Evolutionary conservation across 345 rosid genomes (phyloP), one percentile per base, ranked within the genome.

Genomic region (Salix caprea): DNA sequence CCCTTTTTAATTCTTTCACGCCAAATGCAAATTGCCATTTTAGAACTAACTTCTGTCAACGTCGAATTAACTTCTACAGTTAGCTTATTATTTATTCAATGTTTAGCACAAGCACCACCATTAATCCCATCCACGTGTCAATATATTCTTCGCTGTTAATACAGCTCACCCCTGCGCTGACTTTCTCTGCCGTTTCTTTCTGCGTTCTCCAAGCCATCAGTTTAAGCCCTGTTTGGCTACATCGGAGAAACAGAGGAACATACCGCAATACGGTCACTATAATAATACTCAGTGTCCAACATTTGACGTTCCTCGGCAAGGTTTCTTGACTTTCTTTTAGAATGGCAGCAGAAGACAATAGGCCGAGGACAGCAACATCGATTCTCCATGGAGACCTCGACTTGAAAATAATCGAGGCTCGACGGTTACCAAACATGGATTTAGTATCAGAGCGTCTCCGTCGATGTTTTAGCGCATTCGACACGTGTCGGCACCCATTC

Each of bases 371-470:
- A 68, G 44, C 46, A 21, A 19, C 46, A 19, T 42, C 71, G 71
- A 23, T n/a, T 54, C 90, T 94, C 54, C 91, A 94, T 74, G 98
- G 98, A 44, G 94, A 92, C 72, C 89, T 94, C 56, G 93, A 92
- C 30, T 79, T 94, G 42, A 85, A 69, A 23, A 90, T 94, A 78
- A 78, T 87, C 15, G 96, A 92, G 77, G 98, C 97, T 48, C 90
- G 94, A 7, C 62, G 83, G 50, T 81, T 94, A 37, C 98, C 97
- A 0, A 94, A 94, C 77, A 94, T 94, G 97, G 98, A 92, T 79
- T 75, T 94, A 32, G 54, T 89, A 36, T 74, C 90, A 3, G 91
- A 87, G 75, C 91, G 89, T 21, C 65, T 94, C 34, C 91, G 93
- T 16, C 85, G 86, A 9, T 87, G 76, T 75, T 85, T 92, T 76